phyloP scores from a whole-genome alignment of 139 green algal species.

The Coccomyxa sp. region DNA sequence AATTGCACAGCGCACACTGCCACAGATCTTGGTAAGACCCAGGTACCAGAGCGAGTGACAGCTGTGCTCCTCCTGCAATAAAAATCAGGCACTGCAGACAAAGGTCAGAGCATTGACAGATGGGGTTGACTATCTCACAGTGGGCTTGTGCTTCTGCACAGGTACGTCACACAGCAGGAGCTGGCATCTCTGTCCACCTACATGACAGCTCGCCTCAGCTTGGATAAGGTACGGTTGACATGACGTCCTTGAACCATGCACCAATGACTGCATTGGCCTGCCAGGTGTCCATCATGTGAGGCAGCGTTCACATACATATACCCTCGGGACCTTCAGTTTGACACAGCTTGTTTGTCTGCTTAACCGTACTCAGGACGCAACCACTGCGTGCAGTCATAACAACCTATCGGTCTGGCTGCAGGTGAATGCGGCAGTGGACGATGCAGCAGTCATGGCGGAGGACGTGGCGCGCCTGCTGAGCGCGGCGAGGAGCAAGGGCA shows the following conservation, averaged over 20 bases:
- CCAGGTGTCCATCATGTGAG: neutral
- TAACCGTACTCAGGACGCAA: neutral
- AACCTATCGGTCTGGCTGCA: constrained; percentile 6
- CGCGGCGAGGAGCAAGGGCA: constrained; percentile 12
- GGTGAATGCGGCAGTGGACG: constrained; percentile 72
- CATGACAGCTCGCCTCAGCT: constrained; percentile 58
- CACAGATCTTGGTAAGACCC: neutral
- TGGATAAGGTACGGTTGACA: constrained; percentile 42
- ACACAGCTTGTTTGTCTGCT: neutral
- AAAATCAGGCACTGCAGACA: constrained; percentile 3
- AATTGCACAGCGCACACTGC: neutral
- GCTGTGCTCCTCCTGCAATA: neutral
- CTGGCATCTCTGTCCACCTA: constrained; percentile 53
- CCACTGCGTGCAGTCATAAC: neutral
- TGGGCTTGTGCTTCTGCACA: constrained; percentile 6
- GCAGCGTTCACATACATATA: neutral
- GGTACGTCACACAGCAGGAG: constrained; percentile 61
- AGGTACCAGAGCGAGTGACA: neutral
- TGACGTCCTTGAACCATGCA: neutral
- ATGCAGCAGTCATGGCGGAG: constrained; percentile 50
- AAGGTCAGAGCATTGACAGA: neutral
- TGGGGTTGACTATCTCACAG: neutral
- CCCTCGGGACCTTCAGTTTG: neutral
- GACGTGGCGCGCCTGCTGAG: constrained; percentile 40
- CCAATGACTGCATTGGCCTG: neutral